Conservation (phyloP, 768 basidiomycete species). For the Rhizopogon rudus region DNA sequence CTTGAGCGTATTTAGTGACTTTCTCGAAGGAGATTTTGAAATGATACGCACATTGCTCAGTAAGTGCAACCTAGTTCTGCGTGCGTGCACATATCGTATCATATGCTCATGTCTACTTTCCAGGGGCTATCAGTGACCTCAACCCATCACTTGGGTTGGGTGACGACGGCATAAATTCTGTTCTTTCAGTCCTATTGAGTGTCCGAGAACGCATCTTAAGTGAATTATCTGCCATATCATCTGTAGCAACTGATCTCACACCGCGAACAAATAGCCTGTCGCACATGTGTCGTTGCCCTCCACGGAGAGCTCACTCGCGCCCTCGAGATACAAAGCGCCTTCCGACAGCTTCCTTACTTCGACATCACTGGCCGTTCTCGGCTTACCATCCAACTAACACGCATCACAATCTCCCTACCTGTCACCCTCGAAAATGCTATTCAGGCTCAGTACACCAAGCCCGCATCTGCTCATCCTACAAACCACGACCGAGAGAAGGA, state of each 20-base stretch:
- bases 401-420: constrained; percentile 72
- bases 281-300: constrained; percentile 70
- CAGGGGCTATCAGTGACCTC: constrained; percentile 74
- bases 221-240: constrained; percentile 28
- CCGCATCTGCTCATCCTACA: constrained; percentile 8
- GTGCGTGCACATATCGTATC: not conserved
- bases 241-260: not conserved
- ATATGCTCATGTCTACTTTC: not conserved
- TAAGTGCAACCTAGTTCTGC: constrained; percentile 29
- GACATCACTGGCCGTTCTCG: constrained; percentile 73
- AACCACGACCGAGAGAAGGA: constrained; percentile 16
- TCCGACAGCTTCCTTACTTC: constrained; percentile 72
- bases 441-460: constrained; percentile 33
- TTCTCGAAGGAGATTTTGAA: constrained; percentile 84
- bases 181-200: constrained; percentile 63
- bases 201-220: constrained; percentile 75
- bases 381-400: constrained; percentile 70
- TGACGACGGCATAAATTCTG: constrained; percentile 73
- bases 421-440: constrained; percentile 70
- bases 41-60: constrained; percentile 73
- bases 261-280: constrained; percentile 49
- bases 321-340: constrained; percentile 76
- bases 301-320: constrained; percentile 69
- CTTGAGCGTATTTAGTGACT: constrained; percentile 72
- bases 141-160: constrained; percentile 74